A percentile compares a stretch with the other conserved stretches of the same genome.
phyloP scores from a whole-genome alignment of 805 yeast genomes.

The Wickerhamiella azymoides region DNA sequence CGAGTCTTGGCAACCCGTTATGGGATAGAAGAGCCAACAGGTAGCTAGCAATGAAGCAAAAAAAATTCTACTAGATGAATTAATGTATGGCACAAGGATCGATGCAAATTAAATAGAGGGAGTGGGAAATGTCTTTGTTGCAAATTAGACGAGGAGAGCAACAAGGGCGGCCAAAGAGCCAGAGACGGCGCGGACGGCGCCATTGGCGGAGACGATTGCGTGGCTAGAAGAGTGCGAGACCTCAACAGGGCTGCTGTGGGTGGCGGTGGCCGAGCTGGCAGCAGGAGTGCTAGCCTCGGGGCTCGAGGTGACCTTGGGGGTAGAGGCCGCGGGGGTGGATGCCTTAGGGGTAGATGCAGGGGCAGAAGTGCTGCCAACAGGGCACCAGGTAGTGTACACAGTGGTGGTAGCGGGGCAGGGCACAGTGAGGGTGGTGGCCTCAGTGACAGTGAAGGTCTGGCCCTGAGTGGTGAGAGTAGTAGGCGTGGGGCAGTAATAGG shows the following conservation, averaged over 20 bases:
- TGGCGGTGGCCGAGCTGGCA: background rate
- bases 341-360: conserved; percentile 15
- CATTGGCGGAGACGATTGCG: conserved; percentile 2
- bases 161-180: background rate
- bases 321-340: conserved; percentile 15
- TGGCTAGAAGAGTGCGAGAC: background rate
- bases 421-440: conserved; percentile 57
- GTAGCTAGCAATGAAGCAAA: no score
- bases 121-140: background rate
- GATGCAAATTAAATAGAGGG: background rate
- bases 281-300: conserved; percentile 3
- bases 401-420: conserved; percentile 4
- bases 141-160: background rate
- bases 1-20: no score
- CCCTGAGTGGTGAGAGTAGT: conserved; percentile 44
- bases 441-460: conserved; percentile 34
- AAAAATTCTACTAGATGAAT: no score
- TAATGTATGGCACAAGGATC: background rate
- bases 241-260: background rate
- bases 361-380: conserved; percentile 9
- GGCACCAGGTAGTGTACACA: conserved; percentile 5
- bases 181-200: background rate
- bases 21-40: no score
- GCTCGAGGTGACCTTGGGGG: conserved; percentile 5
- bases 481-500: conserved; percentile 66